Evolutionary conservation across 495 filamentous ascomycete species (phyloP).

Genomic region (Penicillium antarcticum): DNA sequence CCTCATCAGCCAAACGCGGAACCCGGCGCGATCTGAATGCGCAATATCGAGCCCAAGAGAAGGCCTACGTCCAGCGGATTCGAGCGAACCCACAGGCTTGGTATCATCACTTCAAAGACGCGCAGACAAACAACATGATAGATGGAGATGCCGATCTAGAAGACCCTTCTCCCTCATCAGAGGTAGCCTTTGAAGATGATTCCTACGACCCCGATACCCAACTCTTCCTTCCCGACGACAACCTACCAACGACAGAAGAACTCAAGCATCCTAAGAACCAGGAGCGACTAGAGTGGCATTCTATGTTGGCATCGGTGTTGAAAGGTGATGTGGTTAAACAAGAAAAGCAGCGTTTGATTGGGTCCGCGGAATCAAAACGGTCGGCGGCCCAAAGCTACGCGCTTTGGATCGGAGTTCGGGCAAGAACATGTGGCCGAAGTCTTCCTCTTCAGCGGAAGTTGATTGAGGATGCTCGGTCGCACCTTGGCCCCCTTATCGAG

Average conservation of each 20-base stretch:
- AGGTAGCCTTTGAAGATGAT: constrained; percentile 76
- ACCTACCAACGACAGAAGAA: constrained; percentile 84
- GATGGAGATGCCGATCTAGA: constrained; percentile 84
- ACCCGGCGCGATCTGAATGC: constrained; percentile 65
- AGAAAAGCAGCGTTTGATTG: constrained; percentile 92
- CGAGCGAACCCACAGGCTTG: constrained; percentile 65
- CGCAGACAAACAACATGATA: constrained; percentile 59
- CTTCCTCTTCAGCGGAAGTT: constrained; percentile 77
- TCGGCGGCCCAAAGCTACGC: constrained; percentile 73
- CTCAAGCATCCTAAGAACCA: constrained; percentile 82
- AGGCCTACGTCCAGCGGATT: constrained; percentile 74
- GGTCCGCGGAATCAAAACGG: constrained; percentile 70
- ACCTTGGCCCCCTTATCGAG: constrained; percentile 69
- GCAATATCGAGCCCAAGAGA: constrained; percentile 79
- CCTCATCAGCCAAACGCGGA: constrained; percentile 50
- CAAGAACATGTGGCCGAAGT: constrained; percentile 77
- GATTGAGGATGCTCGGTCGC: constrained; percentile 72
- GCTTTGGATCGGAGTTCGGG: constrained; percentile 84
- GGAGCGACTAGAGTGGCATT: constrained; percentile 95
- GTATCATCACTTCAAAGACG: constrained; percentile 70
- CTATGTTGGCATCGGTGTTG: constrained; percentile 91
- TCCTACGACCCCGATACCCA: constrained; percentile 90
- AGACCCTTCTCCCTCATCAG: constrained; percentile 81
- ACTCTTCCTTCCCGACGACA: constrained; percentile 81
- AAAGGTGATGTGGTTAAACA: constrained; percentile 97